Evolutionary conservation across 208 protist genomes (phyloP), one percentile per base, ranked within the genome.

Genomic region (Acanthamoeba comandoni): DNA sequence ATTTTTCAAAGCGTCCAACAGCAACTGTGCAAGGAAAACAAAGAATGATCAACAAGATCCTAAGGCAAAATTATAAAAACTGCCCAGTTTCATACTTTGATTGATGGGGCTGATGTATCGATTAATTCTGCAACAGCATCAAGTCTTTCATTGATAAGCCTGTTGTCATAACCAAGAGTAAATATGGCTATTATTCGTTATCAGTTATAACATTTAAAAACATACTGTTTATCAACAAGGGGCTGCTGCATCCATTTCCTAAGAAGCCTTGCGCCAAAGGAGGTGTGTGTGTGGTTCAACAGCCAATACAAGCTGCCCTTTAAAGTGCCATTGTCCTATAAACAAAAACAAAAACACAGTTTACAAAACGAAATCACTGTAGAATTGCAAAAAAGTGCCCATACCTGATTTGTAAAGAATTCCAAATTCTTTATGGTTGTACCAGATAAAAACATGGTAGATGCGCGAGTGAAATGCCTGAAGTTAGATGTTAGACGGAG

Each of bases 61-160:
- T n/a, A n/a, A n/a, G n/a, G n/a, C n/a, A n/a, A n/a, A n/a, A n/a
- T n/a, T n/a, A n/a, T n/a, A n/a, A n/a, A n/a, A n/a, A 19, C 17
- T 15, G 55, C 19, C 15, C 55, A 60, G 19, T 60, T 60, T n/a
- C 11, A 7, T 75, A 75, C 69, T 43, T 86, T 88, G 35, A 88
- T 26, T 19, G 26, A 12, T 11, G 64, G 51, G 0, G 85, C 19
- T 24, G 52, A 43, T 4, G 43, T 60, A 7, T 87, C 48, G 12
- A 91, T 15, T 5, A 96, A 55, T n/a, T 94, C 92, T 26, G 69
- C 52, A 0, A 96, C 94, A 2, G 94, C 93, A 64, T 95, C 91
- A 26, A 94, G 92, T n/a, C 95, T 80, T 24, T 86, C 70, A 7
- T 86, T 69, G 64, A 96, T 96, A 19, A 58, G 35, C 58, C 94